Conservation (phyloP, 371 early-diverging fungal species). For the Mortierella sp. region DNA sequence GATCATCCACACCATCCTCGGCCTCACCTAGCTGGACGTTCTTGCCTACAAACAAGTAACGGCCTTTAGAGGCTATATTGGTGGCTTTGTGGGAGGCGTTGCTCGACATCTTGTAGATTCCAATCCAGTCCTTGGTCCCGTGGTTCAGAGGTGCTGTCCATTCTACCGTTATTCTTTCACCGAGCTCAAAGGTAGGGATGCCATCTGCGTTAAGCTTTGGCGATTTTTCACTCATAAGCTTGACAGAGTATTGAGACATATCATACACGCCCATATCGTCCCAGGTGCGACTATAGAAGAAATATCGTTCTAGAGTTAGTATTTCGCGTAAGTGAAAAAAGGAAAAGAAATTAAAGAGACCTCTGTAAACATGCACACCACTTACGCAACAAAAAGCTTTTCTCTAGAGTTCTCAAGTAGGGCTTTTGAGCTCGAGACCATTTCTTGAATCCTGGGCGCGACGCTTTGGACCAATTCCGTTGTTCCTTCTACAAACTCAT, state of each 20-base stretch:
- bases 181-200: slow-evolving; percentile 65
- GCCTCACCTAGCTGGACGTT: slow-evolving; percentile 25
- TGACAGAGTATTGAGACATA: slow-evolving; percentile 62
- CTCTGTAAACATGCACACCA: not conserved
- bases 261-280: slow-evolving; percentile 67
- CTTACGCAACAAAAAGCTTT: slow-evolving; percentile 53
- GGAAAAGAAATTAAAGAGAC: slow-evolving; percentile 24
- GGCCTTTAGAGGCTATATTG: slow-evolving; percentile 77
- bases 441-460: slow-evolving; percentile 68
- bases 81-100: slow-evolving; percentile 83
- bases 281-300: slow-evolving; percentile 43
- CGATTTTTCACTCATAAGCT: slow-evolving; percentile 15
- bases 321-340: not conserved
- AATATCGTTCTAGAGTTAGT: not conserved
- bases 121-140: slow-evolving; percentile 92
- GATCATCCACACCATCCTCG: slow-evolving; percentile 52
- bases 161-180: slow-evolving; percentile 74
- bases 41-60: slow-evolving; percentile 66
- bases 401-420: slow-evolving; percentile 65
- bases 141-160: slow-evolving; percentile 84
- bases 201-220: slow-evolving; percentile 21
- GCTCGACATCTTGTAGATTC: slow-evolving; percentile 83
- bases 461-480: slow-evolving; percentile 64
- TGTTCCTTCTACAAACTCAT: slow-evolving; percentile 71
- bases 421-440: slow-evolving; percentile 68